Evolutionary conservation across 1,284 basidiomycete species (phyloP).

Genomic region (Ganoderma boninense): DNA sequence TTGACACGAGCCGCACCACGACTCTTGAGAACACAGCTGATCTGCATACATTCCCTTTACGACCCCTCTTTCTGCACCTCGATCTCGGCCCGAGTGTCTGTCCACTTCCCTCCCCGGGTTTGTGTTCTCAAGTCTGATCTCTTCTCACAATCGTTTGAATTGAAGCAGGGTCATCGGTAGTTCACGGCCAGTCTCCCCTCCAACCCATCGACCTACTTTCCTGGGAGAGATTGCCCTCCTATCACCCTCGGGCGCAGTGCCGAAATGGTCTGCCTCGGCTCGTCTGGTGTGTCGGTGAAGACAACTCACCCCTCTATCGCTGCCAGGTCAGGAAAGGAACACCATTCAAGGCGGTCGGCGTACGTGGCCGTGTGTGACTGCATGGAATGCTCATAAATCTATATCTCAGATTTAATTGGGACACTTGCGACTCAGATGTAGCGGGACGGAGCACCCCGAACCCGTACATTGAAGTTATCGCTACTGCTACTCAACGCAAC

Average conservation of each 20-base stretch:
- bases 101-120: too few species aligned
- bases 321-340: not conserved
- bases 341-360: not conserved
- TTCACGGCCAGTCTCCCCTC: not conserved
- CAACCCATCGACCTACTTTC: not conserved
- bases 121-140: not conserved
- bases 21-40: too few species aligned
- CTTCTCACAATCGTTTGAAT: not conserved
- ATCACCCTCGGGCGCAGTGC: not conserved
- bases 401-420: not conserved
- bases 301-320: not conserved
- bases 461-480: not conserved
- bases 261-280: not conserved
- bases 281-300: not conserved
- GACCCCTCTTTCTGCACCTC: too few species aligned
- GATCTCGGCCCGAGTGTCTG: too few species aligned
- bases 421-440: not conserved
- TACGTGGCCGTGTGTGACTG: too few species aligned
- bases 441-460: not conserved
- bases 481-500: not conserved
- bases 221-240: not conserved
- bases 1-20: too few species aligned
- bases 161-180: not conserved
- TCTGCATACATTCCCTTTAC: too few species aligned
- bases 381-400: not conserved